A percentile compares a stretch with the other conserved stretches of the same genome.
Evolutionary conservation across 1,284 basidiomycete genomes (phyloP).

Genomic region (Anthracocystis setariae): DNA sequence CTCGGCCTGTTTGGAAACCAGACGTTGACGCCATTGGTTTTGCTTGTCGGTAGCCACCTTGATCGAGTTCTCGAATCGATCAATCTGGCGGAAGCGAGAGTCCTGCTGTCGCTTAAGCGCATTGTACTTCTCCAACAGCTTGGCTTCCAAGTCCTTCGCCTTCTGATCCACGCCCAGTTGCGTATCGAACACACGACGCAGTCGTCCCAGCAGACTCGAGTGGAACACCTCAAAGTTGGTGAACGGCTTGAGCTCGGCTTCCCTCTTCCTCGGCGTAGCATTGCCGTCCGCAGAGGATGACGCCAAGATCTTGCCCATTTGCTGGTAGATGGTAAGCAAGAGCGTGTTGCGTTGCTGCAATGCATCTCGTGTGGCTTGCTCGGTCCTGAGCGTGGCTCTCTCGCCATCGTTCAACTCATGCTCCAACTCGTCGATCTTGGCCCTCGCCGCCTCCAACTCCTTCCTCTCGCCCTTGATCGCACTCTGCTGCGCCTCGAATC

Average conservation of each 20-base stretch:
- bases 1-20: slow-evolving; percentile 85
- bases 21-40: slow-evolving; percentile 84
- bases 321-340: slow-evolving; percentile 89
- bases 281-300: slow-evolving; percentile 29
- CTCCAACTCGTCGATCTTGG: slow-evolving; percentile 76
- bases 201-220: slow-evolving; percentile 87
- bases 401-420: slow-evolving; percentile 84
- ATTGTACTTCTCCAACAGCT: slow-evolving; percentile 76
- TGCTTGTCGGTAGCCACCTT: slow-evolving; percentile 86
- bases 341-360: slow-evolving; percentile 91
- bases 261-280: slow-evolving; percentile 68
- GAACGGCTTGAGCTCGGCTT: slow-evolving; percentile 84
- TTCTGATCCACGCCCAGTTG: slow-evolving; percentile 87
- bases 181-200: slow-evolving; percentile 84
- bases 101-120: slow-evolving; percentile 89
- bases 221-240: slow-evolving; percentile 94
- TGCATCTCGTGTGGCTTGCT: slow-evolving; percentile 86
- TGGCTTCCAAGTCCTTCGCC: slow-evolving; percentile 80
- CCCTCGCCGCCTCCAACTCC: slow-evolving; percentile 44
- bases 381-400: slow-evolving; percentile 76
- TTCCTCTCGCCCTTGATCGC: slow-evolving; percentile 44
- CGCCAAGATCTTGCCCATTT: slow-evolving; percentile 89
- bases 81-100: slow-evolving; percentile 86
- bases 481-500: slow-evolving; percentile 59
- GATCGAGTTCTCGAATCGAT: slow-evolving; percentile 88